Base-by-base conservation (phyloP, 2,329 filamentous ascomycete genomes). In the Cladosporium sphaerospermum region DNA sequence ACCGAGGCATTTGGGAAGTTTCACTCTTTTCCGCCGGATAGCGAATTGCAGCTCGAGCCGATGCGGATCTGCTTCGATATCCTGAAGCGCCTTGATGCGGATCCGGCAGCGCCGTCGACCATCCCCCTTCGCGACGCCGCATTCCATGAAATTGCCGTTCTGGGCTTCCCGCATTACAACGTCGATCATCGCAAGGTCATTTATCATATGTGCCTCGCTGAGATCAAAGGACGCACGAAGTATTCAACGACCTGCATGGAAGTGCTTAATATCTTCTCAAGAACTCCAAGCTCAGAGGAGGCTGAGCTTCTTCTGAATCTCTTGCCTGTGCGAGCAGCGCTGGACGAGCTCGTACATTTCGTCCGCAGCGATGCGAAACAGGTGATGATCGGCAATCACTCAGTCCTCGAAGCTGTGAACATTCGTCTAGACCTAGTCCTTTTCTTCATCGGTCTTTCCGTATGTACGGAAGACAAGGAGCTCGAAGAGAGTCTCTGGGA, bases 401-500 rank as follows among this genome's bases (percentile, higher is more conserved):
- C 43, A 8, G 34, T 28, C 36, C 43, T 46, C 3, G 44, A 53
- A 11, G 36, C 43, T 16, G 40, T 53, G 11, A 53, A 43, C 13
- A 45, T 52, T 6, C 43, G 60, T 33, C 76, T 87, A 36, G 77
- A 83, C 1, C 86, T 88, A 60, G 75, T 88, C 16, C 74, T 78
- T 39, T 75, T 76, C 13, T 52, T 63, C 23, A 49, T 61, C 36
- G 47, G 54, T n/a, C 36, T 58, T 11, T 40, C 54, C 8, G 49
- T 33, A 7, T 31, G 31, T 8, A 34, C 50, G 3, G 40, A 49
- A 40, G 43, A 53, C 18, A 56, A 56, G 9, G 54, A 46, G 3
- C 39, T 51, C 8, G 43, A 50, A 40, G 31, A 54, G 36, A 28
- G 53, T 9, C 36, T 63, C 14, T 62, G 58, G 48, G 36, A 49